Conservation (phyloP, 495 filamentous ascomycete species). For the Lasiosphaeria hispida region DNA sequence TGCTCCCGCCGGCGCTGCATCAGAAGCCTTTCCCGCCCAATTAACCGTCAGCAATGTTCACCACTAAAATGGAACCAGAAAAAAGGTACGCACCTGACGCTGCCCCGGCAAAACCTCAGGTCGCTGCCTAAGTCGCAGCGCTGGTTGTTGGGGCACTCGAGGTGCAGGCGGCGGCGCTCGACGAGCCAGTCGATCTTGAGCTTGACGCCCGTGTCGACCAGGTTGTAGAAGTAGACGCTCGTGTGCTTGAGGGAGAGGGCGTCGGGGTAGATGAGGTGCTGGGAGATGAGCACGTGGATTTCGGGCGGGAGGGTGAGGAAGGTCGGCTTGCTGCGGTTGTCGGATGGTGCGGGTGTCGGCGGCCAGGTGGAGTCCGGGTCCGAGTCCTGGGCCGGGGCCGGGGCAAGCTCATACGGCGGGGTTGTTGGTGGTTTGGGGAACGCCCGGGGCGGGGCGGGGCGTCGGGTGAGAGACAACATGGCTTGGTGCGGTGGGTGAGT, state of each 20-base stretch:
- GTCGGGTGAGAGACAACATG: constrained; percentile 4
- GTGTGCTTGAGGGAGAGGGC: constrained; percentile 62
- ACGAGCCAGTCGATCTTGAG: constrained; percentile 68
- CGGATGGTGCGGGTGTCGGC: not conserved
- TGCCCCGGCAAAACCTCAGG: constrained; percentile 51
- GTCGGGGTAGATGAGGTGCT: constrained; percentile 56
- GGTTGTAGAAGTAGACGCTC: constrained; percentile 57
- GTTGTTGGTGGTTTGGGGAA: not conserved
- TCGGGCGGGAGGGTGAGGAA: constrained; percentile 54
- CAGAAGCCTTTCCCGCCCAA: constrained; percentile 36
- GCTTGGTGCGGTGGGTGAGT: not conserved
- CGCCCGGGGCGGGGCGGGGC: not conserved
- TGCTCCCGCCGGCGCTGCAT: constrained; percentile 55
- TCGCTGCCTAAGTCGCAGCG: constrained; percentile 53
- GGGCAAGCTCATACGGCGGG: no score
- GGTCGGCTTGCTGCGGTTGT: not conserved
- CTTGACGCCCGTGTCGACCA: constrained; percentile 63
- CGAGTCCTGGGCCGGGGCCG: not conserved
- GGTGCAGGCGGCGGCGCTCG: constrained; percentile 50
- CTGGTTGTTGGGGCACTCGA: constrained; percentile 50
- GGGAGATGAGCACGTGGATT: constrained; percentile 55
- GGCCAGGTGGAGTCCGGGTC: not conserved
- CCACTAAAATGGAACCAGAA: not conserved
- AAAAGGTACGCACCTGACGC: constrained; percentile 40
- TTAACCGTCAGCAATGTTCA: not conserved